phyloP scores from a whole-genome alignment of 2,329 filamentous ascomycete species.

The Alternaria hordeiaustralica region DNA sequence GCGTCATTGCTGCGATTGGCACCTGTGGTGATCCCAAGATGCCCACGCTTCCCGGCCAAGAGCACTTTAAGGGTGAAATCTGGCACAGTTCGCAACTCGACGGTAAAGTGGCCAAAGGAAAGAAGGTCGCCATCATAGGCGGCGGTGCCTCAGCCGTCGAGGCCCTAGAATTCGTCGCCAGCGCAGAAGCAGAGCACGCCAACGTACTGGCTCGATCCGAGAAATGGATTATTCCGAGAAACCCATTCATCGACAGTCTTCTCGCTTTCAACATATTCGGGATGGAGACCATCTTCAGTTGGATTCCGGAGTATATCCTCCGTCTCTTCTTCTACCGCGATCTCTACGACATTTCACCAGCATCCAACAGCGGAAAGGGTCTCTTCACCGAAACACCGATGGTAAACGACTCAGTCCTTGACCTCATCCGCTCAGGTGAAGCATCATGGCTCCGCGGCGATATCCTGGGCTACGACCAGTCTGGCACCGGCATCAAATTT shows the following conservation, averaged over 20 bases:
- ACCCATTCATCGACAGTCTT: conserved; percentile 74
- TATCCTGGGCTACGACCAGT: conserved; percentile 69
- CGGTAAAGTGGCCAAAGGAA: conserved; percentile 73
- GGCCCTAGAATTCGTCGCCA: conserved; percentile 78
- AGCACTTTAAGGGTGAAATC: conserved; percentile 73
- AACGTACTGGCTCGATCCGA: conserved; percentile 78
- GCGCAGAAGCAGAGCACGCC: conserved; percentile 69
- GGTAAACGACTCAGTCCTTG: conserved; percentile 83
- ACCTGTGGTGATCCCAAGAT: conserved; percentile 82
- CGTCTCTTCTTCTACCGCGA: conserved; percentile 84
- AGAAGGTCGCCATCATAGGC: conserved; percentile 77
- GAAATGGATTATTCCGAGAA: conserved; percentile 88
- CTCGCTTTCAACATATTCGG: conserved; percentile 81
- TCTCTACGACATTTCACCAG: conserved; percentile 73
- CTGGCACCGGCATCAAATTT: conserved; percentile 71
- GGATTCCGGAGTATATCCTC: conserved; percentile 78
- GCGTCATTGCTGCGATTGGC: conserved; percentile 77
- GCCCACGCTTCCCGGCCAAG: conserved; percentile 72
- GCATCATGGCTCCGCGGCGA: conserved; percentile 84
- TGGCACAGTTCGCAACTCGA: conserved; percentile 79
- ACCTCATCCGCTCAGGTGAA: conserved; percentile 72
- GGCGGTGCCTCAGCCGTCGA: conserved; percentile 84
- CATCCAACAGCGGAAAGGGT: conserved; percentile 62
- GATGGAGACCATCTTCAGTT: conserved; percentile 75
- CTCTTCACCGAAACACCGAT: conserved; percentile 86